Base-by-base conservation (phyloP, 2,329 filamentous ascomycete genomes). In the Colletotrichum scovillei region DNA sequence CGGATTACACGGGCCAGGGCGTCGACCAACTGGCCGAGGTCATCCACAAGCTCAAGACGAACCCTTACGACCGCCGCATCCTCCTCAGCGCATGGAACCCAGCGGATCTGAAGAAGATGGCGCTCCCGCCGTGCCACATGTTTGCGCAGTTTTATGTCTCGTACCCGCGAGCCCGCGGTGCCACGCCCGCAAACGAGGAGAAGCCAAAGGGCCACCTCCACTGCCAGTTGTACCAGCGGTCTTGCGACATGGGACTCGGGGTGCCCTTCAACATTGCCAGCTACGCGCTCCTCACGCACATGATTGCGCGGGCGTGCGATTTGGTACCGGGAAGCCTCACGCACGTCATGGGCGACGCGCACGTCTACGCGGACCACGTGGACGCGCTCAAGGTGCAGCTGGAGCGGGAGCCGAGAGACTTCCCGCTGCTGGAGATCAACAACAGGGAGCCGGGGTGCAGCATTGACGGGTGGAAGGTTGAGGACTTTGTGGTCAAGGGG, bases 221-320 rank as follows among this genome's bases (percentile, higher is more conserved):
- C 80, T 97, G 95, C 78, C 91, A 97, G 78, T 85, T 99, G 4
- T 99, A 99, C 83, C 97, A 99, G 85, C 89, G 97, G 5, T 95
- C 92, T 6, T 98, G 95, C 84, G 97, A 99, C 81, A 98, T 98
- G 94, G 97, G 97, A 0, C 91, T 99, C 0, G 97, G 95, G 8
- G 95, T 98, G 26, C 97, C 97, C 1, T 99, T 99, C 87, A 99
- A 99, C 82, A 98, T 99, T 78, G 97, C 96, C 1, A 94, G 91
- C 76, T 99, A 99, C 84, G 95, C 97, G 42, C 86, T 99, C 69
- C 86, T 99, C 53, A 98, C 95, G 55, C 95, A 98, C 82, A 98
- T 99, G 93, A 86, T 99, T 59, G 96, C 97, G 0, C 92, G 95
- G 80, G 95, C 93, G 12, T 95, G 93, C 79, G 92, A 95, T 77